Evolutionary conservation across 768 basidiomycete genomes (phyloP).

Genomic region (Pisolithus tinctorius): DNA sequence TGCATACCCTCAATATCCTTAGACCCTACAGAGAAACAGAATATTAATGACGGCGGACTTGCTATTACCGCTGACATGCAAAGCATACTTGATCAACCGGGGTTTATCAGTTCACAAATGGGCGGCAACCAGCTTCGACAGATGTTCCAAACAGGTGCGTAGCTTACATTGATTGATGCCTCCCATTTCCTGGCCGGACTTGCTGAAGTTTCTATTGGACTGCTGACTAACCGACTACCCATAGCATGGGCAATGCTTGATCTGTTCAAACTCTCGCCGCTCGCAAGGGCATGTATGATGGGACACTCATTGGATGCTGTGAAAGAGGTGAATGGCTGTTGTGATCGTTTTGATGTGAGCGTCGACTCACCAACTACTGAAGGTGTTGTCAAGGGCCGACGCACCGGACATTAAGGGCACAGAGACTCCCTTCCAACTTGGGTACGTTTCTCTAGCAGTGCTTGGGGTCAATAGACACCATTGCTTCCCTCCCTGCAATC

Average conservation of each 20-base stretch:
- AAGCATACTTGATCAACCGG: slow-evolving; percentile 19
- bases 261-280: slow-evolving; percentile 12
- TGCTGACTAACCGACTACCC: neutral
- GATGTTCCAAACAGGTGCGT: slow-evolving; percentile 26
- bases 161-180: neutral
- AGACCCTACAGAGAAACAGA: neutral
- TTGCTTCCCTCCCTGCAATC: slow-evolving; percentile 6
- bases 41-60: slow-evolving; percentile 15
- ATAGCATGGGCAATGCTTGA: slow-evolving; percentile 17
- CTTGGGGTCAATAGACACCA: slow-evolving; percentile 35
- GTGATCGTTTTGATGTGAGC: neutral
- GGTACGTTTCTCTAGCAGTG: slow-evolving; percentile 36
- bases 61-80: slow-evolving; percentile 20
- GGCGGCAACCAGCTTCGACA: slow-evolving; percentile 21
- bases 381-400: slow-evolving; percentile 20
- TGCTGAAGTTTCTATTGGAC: neutral
- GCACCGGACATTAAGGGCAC: slow-evolving; percentile 34
- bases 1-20: neutral
- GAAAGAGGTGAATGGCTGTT: slow-evolving; percentile 12
- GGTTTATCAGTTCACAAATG: slow-evolving; percentile 18
- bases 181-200: neutral
- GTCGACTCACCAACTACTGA: neutral
- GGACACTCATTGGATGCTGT: slow-evolving; percentile 13
- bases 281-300: slow-evolving; percentile 20
- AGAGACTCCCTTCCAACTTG: slow-evolving; percentile 37